Evolutionary conservation across 768 basidiomycete genomes (phyloP).

Genomic region (Suillus paluster): DNA sequence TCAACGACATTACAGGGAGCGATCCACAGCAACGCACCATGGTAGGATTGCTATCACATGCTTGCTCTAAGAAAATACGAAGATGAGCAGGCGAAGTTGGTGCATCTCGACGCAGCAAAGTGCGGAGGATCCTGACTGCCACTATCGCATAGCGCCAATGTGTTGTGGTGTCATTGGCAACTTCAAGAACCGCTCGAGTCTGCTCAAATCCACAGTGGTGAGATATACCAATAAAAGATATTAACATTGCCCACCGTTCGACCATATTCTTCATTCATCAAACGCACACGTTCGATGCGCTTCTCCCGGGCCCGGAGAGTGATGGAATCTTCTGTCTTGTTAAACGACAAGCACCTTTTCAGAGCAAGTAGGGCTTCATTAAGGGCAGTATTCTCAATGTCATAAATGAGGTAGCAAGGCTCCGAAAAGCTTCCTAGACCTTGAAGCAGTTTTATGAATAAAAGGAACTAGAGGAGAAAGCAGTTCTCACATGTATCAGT

Average conservation of each 20-base stretch:
- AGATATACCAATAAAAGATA: neutral
- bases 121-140: conserved; percentile 68
- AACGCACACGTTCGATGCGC: conserved; percentile 47
- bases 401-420: conserved; percentile 58
- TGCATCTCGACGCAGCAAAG: conserved; percentile 68
- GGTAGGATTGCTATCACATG: conserved; percentile 65
- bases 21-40: conserved; percentile 51
- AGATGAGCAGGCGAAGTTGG: conserved; percentile 54
- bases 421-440: conserved; percentile 66
- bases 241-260: conserved; percentile 45
- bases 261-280: conserved; percentile 46
- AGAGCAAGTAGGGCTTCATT: conserved; percentile 42
- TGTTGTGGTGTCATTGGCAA: conserved; percentile 62
- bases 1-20: conserved; percentile 5
- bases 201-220: conserved; percentile 8
- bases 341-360: conserved; percentile 38
- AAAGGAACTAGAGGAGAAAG: neutral
- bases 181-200: conserved; percentile 47
- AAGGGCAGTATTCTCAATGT: conserved; percentile 49
- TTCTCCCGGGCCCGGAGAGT: conserved; percentile 46
- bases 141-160: conserved; percentile 84
- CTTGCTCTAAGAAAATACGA: conserved; percentile 61
- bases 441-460: conserved; percentile 28
- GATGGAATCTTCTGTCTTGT: conserved; percentile 40
- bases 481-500: conserved; percentile 63